Evolutionary conservation across 1,139 yeast species (phyloP).

Genomic region (Arxiozyma bovina): DNA sequence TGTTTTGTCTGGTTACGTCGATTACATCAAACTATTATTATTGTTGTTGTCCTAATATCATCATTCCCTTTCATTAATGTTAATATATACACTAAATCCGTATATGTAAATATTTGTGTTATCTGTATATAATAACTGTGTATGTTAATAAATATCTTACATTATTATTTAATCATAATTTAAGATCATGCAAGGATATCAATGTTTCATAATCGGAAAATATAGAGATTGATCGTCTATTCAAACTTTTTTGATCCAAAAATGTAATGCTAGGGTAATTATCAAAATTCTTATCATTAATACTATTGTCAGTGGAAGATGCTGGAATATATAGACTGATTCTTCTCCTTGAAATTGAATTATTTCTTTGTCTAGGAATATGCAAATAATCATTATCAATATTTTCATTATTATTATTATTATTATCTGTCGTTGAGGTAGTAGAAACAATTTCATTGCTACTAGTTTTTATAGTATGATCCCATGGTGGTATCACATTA

Average conservation of each 20-base stretch:
- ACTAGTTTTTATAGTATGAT: not conserved
- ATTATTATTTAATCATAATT: not conserved
- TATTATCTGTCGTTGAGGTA: not conserved
- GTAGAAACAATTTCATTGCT: not conserved
- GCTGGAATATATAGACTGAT: conserved; percentile 7
- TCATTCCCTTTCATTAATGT: not conserved
- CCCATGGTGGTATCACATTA: conserved; percentile 6
- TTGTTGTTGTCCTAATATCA: not conserved
- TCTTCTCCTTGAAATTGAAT: not conserved
- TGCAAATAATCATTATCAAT: not conserved
- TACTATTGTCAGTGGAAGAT: not conserved
- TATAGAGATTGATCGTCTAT: conserved; percentile 11
- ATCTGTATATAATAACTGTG: not conserved
- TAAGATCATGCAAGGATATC: conserved; percentile 7
- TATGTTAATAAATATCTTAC: not conserved
- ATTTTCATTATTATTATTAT: not conserved
- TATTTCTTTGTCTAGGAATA: not conserved
- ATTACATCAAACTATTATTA: no score
- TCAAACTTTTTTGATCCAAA: not conserved
- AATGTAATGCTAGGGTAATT: not conserved
- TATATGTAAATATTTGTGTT: conserved; percentile 6
- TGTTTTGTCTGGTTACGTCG: no score
- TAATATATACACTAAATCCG: conserved; percentile 2
- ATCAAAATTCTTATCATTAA: not conserved
- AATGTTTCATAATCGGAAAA: conserved; percentile 11